Base-by-base conservation (phyloP, 768 basidiomycete genomes). In the Amanita exitialis region DNA sequence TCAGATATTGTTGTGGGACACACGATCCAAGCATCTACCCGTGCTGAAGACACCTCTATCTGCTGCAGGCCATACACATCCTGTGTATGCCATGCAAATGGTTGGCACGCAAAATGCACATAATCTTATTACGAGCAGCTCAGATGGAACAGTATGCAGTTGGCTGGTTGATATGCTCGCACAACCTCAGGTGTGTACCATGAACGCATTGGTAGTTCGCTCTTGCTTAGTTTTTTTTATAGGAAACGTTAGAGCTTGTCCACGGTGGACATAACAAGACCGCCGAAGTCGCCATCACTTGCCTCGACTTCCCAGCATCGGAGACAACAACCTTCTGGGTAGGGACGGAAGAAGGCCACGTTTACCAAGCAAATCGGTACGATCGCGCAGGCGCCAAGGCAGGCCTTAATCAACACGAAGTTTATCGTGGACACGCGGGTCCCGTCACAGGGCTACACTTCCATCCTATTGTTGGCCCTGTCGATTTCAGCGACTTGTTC, bases 81-180 rank as follows among this genome's bases (percentile, higher is more conserved):
- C 96, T 0, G 90, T 99, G 35, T 99, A 99, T 69, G 89, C 91
- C 0, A 96, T 99, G 85, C 84, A 89, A 57, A 92, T 97, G 84
- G 90, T 98, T 15, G 96, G 96, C 7, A 96, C 96, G 2, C 96
- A 98, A 67, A 97, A 98, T 63, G 96, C 96, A 0, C 94, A 98
- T 66, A 98, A 96, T 62, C 69, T 99, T 53, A 92, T 99, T 56
- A 92, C 93, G 9, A 90, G 88, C 60, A 96, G 93, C 59, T 97
- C 96, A 9, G 96, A 99, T 65, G 96, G 96, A 2, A 86, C 86
- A 23, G 90, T 99, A 4, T 98, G 96, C 66, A 90, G 89, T 64
- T 99, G 96, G 96, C 71, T 95, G 8, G 90, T 96, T 6, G 96
- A 99, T 68, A 97, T 98, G 94, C 80, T 99, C 38, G 93, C 96